A percentile compares a stretch with the other conserved stretches of the same genome.
These are phyloP conservation scores for Vaccinium corymbosum DNA, from an alignment of 148 eudicot species.

Conservation along the genomic window DNA sequence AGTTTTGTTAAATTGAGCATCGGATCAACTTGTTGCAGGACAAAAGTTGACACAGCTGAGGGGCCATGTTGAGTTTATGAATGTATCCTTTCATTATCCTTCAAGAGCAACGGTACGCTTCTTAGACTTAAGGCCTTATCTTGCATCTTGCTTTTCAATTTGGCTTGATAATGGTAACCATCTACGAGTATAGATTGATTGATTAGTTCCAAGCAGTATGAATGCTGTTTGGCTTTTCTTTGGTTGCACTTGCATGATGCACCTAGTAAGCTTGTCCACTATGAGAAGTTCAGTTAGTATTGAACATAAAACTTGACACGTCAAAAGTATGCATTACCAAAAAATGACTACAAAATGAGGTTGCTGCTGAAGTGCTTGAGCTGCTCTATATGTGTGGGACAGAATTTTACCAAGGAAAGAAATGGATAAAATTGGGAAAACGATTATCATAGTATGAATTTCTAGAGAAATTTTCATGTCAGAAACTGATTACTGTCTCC, in stretches of 20 bases:
- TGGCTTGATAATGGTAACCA: background rate
- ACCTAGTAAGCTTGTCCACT: background rate
- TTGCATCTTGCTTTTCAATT: background rate
- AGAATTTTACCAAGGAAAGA: background rate
- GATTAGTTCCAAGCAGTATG: background rate
- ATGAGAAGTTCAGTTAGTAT: background rate
- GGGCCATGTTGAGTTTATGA: slow-evolving; percentile 71
- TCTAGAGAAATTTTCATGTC: background rate
- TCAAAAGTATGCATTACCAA: background rate
- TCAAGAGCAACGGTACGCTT: slow-evolving; percentile 63
- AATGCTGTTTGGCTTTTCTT: background rate
- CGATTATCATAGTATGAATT: background rate
- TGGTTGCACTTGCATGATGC: background rate
- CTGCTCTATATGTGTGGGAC: background rate
- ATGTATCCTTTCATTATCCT: slow-evolving; percentile 75
- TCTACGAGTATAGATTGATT: background rate
- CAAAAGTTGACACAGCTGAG: slow-evolving; percentile 51
- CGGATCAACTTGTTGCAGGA: slow-evolving; percentile 48
- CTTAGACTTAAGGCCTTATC: background rate
- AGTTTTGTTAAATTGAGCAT: background rate
- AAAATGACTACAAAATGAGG: background rate
- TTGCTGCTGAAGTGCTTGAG: background rate
- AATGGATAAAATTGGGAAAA: background rate
- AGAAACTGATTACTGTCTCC: background rate
- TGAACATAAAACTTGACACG: background rate